Conservation (phyloP, 441 rosid species). For the Aquilaria agallochum region DNA sequence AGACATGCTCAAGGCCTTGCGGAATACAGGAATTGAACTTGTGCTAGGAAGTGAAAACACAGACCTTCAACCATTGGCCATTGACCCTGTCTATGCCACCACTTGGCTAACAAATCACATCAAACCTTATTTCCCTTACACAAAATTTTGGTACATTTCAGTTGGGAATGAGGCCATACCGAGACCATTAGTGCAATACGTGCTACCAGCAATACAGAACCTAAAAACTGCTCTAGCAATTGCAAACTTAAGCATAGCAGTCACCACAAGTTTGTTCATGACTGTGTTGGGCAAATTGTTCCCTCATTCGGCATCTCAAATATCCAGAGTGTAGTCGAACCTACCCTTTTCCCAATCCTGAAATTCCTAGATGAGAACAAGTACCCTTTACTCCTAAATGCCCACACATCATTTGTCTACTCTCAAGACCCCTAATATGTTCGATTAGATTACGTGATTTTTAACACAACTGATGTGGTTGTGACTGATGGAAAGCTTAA, state of each 20-base stretch:
- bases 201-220: slow-evolving; percentile 17
- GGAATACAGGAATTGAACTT: slow-evolving; percentile 11
- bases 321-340: neutral
- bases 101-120: slow-evolving; percentile 16
- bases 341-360: neutral
- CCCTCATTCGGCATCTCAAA: slow-evolving; percentile 1
- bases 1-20: slow-evolving; percentile 8
- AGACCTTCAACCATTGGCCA: slow-evolving; percentile 18
- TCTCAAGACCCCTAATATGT: neutral
- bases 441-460: slow-evolving; percentile 13
- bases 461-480: neutral
- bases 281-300: neutral
- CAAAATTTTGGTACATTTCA: slow-evolving; percentile 6
- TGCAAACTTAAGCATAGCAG: neutral
- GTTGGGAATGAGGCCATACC: slow-evolving; percentile 22
- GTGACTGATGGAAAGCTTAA: neutral
- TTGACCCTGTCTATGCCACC: slow-evolving; percentile 1
- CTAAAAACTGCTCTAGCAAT: neutral
- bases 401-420: slow-evolving; percentile 8
- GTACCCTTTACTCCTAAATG: slow-evolving; percentile 9
- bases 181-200: neutral
- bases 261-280: neutral
- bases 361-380: slow-evolving; percentile 5
- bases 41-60: slow-evolving; percentile 8
- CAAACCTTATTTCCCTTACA: neutral